Evolutionary conservation across 2,329 filamentous ascomycete species (phyloP).

Genomic region (Chalaropsis ovoidea): DNA sequence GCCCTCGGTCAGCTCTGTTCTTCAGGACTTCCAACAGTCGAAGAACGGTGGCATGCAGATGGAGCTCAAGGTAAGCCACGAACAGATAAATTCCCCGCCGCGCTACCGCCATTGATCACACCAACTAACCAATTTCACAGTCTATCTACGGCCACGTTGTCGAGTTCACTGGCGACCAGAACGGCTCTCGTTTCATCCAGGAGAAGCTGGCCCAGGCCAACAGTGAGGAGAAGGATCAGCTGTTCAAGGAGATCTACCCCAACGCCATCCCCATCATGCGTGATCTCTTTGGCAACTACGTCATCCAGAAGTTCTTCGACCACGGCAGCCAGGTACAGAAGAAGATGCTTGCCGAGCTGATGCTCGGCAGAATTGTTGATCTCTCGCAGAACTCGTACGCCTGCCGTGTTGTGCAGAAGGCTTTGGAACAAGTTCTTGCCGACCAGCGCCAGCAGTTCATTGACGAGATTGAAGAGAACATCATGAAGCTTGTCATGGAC

Average conservation of each 20-base stretch:
- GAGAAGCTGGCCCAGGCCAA: constrained; percentile 84
- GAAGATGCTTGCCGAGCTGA: constrained; percentile 69
- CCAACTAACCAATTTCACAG: constrained; percentile 31
- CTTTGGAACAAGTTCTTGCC: constrained; percentile 79
- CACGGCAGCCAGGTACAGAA: constrained; percentile 93
- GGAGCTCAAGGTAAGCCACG: constrained; percentile 57
- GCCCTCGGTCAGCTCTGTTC: constrained; percentile 45
- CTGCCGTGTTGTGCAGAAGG: constrained; percentile 93
- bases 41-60: constrained; percentile 62
- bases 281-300: constrained; percentile 96
- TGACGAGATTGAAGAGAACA: constrained; percentile 66
- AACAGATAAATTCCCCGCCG: neutral
- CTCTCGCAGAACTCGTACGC: constrained; percentile 85
- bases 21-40: constrained; percentile 71
- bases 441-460: constrained; percentile 81
- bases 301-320: constrained; percentile 95
- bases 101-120: too few species aligned
- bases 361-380: constrained; percentile 73
- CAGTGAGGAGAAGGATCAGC: constrained; percentile 85
- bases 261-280: constrained; percentile 86
- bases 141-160: constrained; percentile 82
- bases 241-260: constrained; percentile 77
- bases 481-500: constrained; percentile 70
- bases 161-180: constrained; percentile 91
- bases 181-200: constrained; percentile 92